These are phyloP conservation scores for Sphagnum magellanicum DNA, from an alignment of 228 moss, liverwort and hornwort species.

Conservation along the genomic window DNA sequence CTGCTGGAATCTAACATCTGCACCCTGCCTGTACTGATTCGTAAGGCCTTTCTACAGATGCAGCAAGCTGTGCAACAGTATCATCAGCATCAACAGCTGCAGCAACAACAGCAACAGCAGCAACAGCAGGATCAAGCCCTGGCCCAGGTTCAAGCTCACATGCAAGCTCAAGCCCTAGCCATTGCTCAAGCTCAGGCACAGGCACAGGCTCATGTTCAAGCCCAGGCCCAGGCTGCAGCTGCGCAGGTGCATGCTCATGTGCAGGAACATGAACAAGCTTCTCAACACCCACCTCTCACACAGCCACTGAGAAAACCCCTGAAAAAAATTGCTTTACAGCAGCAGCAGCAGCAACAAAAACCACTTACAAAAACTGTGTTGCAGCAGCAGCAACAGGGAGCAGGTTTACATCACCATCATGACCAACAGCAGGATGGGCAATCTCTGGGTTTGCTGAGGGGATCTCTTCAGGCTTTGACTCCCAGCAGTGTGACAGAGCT, in stretches of 20 bases:
- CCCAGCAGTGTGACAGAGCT: constrained; percentile 31
- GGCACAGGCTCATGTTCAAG: constrained; percentile 46
- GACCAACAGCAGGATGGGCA: constrained; percentile 48
- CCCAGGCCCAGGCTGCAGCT: constrained; percentile 24
- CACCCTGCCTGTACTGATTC: no score
- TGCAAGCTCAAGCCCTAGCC: constrained; percentile 6
- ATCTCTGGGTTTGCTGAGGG: constrained; percentile 47
- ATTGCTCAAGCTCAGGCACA: constrained; percentile 23
- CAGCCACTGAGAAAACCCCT: constrained; percentile 29
- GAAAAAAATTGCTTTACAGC: constrained; percentile 23
- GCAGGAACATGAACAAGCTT: constrained; percentile 45
- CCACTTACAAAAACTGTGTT: constrained; percentile 24
- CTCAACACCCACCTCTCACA: constrained; percentile 32
- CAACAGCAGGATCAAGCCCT: constrained; percentile 45
- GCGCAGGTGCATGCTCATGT: constrained; percentile 12
- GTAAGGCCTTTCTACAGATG: constrained; percentile 10
- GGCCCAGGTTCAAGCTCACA: constrained; percentile 41
- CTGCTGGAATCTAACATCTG: no score
- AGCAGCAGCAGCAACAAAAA: constrained; percentile 40
- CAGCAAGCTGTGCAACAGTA: constrained; percentile 29
- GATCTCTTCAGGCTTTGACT: constrained; percentile 36
- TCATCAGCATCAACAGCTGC: neutral
- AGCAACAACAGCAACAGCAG: constrained; percentile 27
- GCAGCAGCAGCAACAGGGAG: constrained; percentile 14
- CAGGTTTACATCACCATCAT: constrained; percentile 31